Percentiles rank a stretch among this genome's conserved stretches.
These are phyloP conservation scores for Lineolata rhizophorae DNA, from an alignment of 495 filamentous ascomycete species.

Conservation along the genomic window DNA sequence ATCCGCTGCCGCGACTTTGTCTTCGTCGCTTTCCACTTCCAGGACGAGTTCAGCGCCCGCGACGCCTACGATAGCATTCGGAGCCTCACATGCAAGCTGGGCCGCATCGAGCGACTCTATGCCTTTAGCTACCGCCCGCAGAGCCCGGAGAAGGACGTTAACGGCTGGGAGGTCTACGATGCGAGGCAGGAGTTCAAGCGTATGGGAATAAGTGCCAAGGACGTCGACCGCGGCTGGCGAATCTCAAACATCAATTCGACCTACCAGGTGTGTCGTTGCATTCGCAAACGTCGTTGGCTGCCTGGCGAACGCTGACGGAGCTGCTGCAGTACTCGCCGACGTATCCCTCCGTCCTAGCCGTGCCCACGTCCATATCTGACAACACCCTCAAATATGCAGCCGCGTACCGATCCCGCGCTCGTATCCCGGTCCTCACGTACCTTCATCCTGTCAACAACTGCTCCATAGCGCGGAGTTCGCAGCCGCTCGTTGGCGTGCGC, in stretches of 20 bases:
- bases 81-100: slow-evolving; percentile 57
- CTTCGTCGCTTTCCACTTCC: slow-evolving; percentile 81
- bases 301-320: too few relatives aligned
- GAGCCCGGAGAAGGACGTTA: slow-evolving; percentile 46
- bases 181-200: slow-evolving; percentile 57
- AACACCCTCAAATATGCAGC: slow-evolving; percentile 90
- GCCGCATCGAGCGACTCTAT: slow-evolving; percentile 73
- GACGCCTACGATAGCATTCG: slow-evolving; percentile 84
- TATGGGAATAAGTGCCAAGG: slow-evolving; percentile 43
- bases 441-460: slow-evolving; percentile 93
- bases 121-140: slow-evolving; percentile 70
- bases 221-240: slow-evolving; percentile 63
- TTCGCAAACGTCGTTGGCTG: slow-evolving; percentile 3
- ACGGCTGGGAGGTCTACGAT: slow-evolving; percentile 82
- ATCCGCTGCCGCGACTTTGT: slow-evolving; percentile 81
- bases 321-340: slow-evolving; percentile 78
- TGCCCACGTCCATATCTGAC: slow-evolving; percentile 79
- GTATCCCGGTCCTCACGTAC: slow-evolving; percentile 79
- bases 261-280: slow-evolving; percentile 42
- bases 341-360: slow-evolving; percentile 70
- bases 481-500: slow-evolving; percentile 72
- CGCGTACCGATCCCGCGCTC: slow-evolving; percentile 61
- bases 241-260: slow-evolving; percentile 77
- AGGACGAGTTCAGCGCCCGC: slow-evolving; percentile 48
- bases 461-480: slow-evolving; percentile 85